phyloP scores from a whole-genome alignment of 768 basidiomycete species.

The Serendipita indica region DNA sequence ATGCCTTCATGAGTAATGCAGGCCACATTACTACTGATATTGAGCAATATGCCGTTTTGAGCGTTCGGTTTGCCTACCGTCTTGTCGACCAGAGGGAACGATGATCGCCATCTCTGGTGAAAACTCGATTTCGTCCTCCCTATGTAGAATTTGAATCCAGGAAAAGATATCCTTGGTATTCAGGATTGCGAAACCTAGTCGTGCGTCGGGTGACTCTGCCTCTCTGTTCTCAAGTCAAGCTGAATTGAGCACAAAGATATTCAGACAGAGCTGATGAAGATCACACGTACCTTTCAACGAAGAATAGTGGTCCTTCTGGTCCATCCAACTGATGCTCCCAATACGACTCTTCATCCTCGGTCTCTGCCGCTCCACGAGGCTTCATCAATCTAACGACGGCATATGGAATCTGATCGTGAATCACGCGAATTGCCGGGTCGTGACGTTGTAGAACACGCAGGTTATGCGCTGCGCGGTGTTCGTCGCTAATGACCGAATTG shows the following conservation, averaged over 20 bases:
- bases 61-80: background rate
- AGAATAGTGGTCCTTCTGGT: conserved; percentile 78
- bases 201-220: background rate
- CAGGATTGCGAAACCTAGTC: conserved; percentile 2
- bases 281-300: conserved; percentile 54
- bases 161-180: conserved; percentile 7
- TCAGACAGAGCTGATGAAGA: conserved; percentile 9
- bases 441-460: conserved; percentile 65
- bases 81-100: background rate
- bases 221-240: too few relatives aligned
- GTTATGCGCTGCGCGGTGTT: conserved; percentile 32
- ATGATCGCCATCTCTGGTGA: conserved; percentile 8
- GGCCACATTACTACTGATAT: conserved; percentile 1
- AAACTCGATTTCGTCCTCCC: conserved; percentile 9
- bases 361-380: conserved; percentile 18
- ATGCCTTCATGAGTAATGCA: conserved; percentile 6
- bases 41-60: background rate
- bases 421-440: conserved; percentile 63
- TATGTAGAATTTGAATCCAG: conserved; percentile 5
- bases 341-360: conserved; percentile 54
- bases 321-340: conserved; percentile 64
- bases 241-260: too few relatives aligned
- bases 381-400: conserved; percentile 39
- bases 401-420: conserved; percentile 80
- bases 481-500: conserved; percentile 6